phyloP scores from a whole-genome alignment of 768 basidiomycete genomes.

The Punctularia strigosozonata region DNA sequence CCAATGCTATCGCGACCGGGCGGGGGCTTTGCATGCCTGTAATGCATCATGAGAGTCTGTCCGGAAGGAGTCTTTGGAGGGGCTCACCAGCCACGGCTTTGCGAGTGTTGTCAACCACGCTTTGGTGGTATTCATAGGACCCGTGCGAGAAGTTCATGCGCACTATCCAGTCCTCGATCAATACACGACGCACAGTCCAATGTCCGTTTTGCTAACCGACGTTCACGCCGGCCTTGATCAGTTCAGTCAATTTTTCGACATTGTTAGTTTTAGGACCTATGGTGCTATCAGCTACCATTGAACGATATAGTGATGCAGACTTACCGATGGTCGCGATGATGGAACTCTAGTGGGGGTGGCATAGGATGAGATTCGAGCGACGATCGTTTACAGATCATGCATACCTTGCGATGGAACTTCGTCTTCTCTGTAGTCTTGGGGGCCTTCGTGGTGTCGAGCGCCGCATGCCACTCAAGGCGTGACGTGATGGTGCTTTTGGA shows the following conservation, averaged over 20 bases:
- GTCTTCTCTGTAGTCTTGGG: slow-evolving; percentile 5
- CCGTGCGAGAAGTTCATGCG: slow-evolving; percentile 99
- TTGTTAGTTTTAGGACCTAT: slow-evolving; percentile 90
- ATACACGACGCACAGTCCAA: no score
- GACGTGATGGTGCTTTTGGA: not conserved
- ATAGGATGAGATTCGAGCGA: slow-evolving; percentile 61
- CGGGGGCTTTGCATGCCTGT: slow-evolving; percentile 43
- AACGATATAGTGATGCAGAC: slow-evolving; percentile 11
- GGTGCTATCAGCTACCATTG: slow-evolving; percentile 3
- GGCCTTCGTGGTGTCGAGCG: slow-evolving; percentile 11
- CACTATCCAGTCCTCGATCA: slow-evolving; percentile 35
- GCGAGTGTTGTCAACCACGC: slow-evolving; percentile 95
- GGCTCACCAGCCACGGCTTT: slow-evolving; percentile 66
- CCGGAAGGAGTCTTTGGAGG: not conserved
- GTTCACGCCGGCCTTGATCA: slow-evolving; percentile 91
- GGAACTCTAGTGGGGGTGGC: slow-evolving; percentile 71
- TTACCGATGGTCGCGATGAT: slow-evolving; percentile 98
- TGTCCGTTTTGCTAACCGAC: slow-evolving; percentile 74
- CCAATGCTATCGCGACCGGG: slow-evolving; percentile 93
- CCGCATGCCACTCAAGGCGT: not conserved
- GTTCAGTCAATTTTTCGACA: slow-evolving; percentile 74
- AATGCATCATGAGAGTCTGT: slow-evolving; percentile 5
- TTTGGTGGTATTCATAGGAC: slow-evolving; percentile 96
- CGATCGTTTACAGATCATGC: slow-evolving; percentile 81
- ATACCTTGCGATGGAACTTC: slow-evolving; percentile 26